Percentiles rank a stretch among this genome's conserved stretches.
Evolutionary conservation across 768 basidiomycete genomes (phyloP).

Genomic region (Amanita fuliginea): DNA sequence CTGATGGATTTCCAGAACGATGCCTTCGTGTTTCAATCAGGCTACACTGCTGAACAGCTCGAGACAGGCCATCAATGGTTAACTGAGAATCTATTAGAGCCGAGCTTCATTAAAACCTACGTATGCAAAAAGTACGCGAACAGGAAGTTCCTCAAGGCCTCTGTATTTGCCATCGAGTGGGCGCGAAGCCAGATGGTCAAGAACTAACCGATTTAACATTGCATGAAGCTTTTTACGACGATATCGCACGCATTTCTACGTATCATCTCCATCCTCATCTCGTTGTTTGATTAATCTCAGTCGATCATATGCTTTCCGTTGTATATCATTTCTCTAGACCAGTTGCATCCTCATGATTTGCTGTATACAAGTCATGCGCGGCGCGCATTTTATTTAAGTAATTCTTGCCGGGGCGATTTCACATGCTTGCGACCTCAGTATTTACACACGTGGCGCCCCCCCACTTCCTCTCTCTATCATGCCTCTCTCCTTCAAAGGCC

Average conservation of each 20-base stretch:
- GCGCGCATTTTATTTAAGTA: no score
- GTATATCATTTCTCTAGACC: conserved; percentile 10
- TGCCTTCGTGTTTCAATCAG: conserved; percentile 86
- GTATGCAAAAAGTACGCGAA: conserved; percentile 94
- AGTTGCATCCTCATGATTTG: conserved; percentile 4
- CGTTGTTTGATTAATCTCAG: conserved; percentile 12
- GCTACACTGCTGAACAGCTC: conserved; percentile 83
- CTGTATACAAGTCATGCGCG: conserved; percentile 4
- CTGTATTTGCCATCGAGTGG: conserved; percentile 68
- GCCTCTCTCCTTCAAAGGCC: conserved; percentile 71
- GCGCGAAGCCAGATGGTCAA: conserved; percentile 28
- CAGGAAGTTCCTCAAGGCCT: conserved; percentile 96
- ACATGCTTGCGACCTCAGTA: conserved; percentile 7
- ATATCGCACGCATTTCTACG: conserved; percentile 10
- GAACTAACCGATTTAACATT: background rate
- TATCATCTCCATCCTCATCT: conserved; percentile 12
- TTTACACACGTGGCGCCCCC: background rate
- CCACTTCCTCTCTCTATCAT: conserved; percentile 16
- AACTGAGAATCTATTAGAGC: conserved; percentile 71
- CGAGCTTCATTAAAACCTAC: conserved; percentile 73
- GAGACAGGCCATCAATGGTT: conserved; percentile 71
- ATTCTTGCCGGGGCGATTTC: conserved; percentile 5
- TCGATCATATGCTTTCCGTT: conserved; percentile 7
- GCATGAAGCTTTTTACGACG: background rate
- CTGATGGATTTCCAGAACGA: conserved; percentile 54